Base-by-base conservation (phyloP, 1,139 yeast species). In the Suhomyces ambrosiae region DNA sequence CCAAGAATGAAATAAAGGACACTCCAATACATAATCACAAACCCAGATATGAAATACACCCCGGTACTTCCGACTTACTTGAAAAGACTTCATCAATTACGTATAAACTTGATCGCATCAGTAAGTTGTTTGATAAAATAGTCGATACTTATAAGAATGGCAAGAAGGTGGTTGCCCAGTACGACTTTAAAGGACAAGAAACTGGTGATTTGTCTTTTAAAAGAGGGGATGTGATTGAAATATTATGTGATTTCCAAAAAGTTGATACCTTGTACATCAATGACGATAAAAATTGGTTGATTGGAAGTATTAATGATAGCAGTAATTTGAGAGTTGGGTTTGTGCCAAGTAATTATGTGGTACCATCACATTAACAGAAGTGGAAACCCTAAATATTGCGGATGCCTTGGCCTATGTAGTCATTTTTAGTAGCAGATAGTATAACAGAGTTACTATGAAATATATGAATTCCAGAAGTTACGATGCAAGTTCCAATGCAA, bases 131-230 rank as follows among this genome's bases (percentile, higher is more conserved):
- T 38, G 54, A 52, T 9, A 53, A 53, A 31, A 29, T 47, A 5
- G 13, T 46, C 17, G 7, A 9, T 13, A n/a, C 14, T 12, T 25
- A 41, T 2, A 34, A 38, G 10, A 32, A 40, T 1, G 47, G 48
- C 9, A 45, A 40, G 27, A 38, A 40, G 6, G 25, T 53, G 12
- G 41, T 30, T 2, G 76, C 74, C 3, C 53, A 53, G 30, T 46
- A 50, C 41, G 58, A 56, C 37, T 71, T 68, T 41, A 38, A 38
- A 2, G 75, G 75, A 0, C 45, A 32, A 11, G 57, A 62, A 37
- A 59, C 69, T 0, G 77, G 76, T 0, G 76, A 71, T 41, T 56
- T 71, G 30, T 57, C 74, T 3, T 67, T 71, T 38, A 48, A 55
- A 3, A 45, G 53, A 25, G 74, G 71, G 11, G 74, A 71, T 26